A percentile compares a stretch with the other conserved stretches of the same genome.
These are phyloP conservation scores for Boletus reticulatus DNA, from an alignment of 768 basidiomycete genomes.

Conservation along the genomic window DNA sequence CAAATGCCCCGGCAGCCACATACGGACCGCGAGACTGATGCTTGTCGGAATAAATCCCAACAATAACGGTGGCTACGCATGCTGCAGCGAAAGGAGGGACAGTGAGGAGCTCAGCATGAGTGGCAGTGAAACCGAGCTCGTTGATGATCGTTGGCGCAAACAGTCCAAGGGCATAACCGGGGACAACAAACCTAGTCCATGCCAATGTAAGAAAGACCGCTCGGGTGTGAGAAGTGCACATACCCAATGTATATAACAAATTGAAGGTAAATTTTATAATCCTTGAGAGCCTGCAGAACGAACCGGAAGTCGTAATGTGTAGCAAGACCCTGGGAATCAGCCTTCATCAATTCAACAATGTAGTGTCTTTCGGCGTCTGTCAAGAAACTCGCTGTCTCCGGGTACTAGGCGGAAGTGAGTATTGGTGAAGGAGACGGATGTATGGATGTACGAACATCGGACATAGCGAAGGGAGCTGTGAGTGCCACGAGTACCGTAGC, in stretches of 20 bases:
- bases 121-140: slow-evolving; percentile 47
- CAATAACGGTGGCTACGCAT: slow-evolving; percentile 37
- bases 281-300: slow-evolving; percentile 46
- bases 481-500: slow-evolving; percentile 15
- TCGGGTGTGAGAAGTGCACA: background rate
- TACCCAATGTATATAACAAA: slow-evolving; percentile 41
- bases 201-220: background rate
- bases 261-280: slow-evolving; percentile 39
- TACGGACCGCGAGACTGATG: slow-evolving; percentile 44
- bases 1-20: slow-evolving; percentile 37
- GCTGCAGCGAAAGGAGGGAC: slow-evolving; percentile 46
- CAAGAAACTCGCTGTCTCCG: slow-evolving; percentile 15
- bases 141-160: slow-evolving; percentile 49
- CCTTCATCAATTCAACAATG: slow-evolving; percentile 39
- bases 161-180: slow-evolving; percentile 44
- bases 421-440: background rate
- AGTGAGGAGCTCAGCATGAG: slow-evolving; percentile 46
- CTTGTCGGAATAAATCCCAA: slow-evolving; percentile 43
- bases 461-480: slow-evolving; percentile 43
- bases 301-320: slow-evolving; percentile 45
- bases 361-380: slow-evolving; percentile 40
- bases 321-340: slow-evolving; percentile 42
- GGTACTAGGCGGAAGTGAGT: slow-evolving; percentile 5
- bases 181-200: slow-evolving; percentile 36
- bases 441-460: slow-evolving; percentile 40